These are phyloP conservation scores for Musa itinerans DNA, from an alignment of 176 grass and related monocot species.

Conservation along the genomic window DNA sequence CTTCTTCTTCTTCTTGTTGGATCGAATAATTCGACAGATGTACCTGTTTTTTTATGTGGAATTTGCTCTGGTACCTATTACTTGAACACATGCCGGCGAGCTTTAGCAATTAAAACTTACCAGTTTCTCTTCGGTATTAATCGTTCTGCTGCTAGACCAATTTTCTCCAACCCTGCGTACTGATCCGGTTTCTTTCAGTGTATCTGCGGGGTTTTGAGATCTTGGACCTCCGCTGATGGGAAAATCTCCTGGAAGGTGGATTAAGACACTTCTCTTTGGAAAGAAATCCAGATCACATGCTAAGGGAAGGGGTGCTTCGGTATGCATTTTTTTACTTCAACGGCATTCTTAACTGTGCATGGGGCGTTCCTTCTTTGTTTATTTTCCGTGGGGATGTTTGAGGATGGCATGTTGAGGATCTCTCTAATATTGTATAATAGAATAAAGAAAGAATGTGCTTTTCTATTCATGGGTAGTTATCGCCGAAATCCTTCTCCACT, in stretches of 20 bases:
- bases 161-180: background rate
- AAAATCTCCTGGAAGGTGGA: slow-evolving; percentile 24
- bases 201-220: background rate
- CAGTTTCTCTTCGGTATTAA: background rate
- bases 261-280: slow-evolving; percentile 21
- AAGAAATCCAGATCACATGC: slow-evolving; percentile 25
- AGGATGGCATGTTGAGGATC: background rate
- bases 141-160: background rate
- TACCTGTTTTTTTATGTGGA: background rate
- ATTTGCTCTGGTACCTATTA: background rate
- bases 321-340: background rate
- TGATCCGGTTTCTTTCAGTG: slow-evolving; percentile 5
- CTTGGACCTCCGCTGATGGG: slow-evolving; percentile 6
- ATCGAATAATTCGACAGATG: background rate
- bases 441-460: too few species aligned
- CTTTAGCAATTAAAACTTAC: background rate
- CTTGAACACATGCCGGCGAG: background rate
- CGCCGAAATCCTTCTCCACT: background rate
- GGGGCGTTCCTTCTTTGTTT: background rate
- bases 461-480: too few species aligned
- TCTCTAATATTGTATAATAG: too few species aligned
- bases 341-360: too few species aligned
- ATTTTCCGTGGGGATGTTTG: background rate
- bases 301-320: slow-evolving; percentile 17
- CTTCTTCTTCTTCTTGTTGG: too few species aligned